Evolutionary conservation across 1,284 basidiomycete genomes (phyloP), one percentile per base, ranked within the genome.

Genomic region (Porogramme epimiltina): DNA sequence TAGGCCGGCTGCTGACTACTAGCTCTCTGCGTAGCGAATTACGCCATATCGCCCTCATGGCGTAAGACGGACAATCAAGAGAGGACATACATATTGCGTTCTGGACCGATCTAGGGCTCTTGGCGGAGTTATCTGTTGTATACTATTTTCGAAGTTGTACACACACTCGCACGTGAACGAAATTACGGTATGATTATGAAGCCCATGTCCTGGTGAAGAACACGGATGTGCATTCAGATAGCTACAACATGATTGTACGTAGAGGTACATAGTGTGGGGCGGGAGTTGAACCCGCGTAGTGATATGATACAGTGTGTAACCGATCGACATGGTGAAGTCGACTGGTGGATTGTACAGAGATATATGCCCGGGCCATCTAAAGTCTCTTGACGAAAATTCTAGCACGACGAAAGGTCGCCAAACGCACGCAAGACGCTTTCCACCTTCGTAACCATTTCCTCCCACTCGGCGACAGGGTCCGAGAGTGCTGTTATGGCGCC

Each of bases 401-500:
- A 49, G 15, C 28, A 26, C 28, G 38, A 56, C 26, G 48, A 38
- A 4, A 54, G 36, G 1, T 52, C 61, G 18, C 58, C 49, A 60
- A 90, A 90, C n/a, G 81, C 78, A 44, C 78, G 73, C 42, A 89
- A 69, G 38, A 87, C 85, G 59, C 85, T 87, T 60, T 85, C 78
- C 28, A 95, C 80, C 68, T 98, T 98, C 18, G 87, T 79, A 18
- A 87, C 66, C 78, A 98, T 96, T 69, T 99, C 96, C 10, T 93
- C 91, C 95, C 95, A 98, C 68, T 98, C 96, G 9, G 81, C 85
- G 26, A 86, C 80, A 4, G 89, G 79, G 54, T 95, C 86, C 2
- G 95, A 98, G 15, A 98, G 78, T 36, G 93, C 94, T 6, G 96
- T 98, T 60, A 99, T 96, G 3, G 95, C 95, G 26, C 96, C 96